Percentiles rank a stretch among this genome's conserved stretches.
phyloP scores from a whole-genome alignment of 163 green algal species.

The Scenedesmus sp. region DNA sequence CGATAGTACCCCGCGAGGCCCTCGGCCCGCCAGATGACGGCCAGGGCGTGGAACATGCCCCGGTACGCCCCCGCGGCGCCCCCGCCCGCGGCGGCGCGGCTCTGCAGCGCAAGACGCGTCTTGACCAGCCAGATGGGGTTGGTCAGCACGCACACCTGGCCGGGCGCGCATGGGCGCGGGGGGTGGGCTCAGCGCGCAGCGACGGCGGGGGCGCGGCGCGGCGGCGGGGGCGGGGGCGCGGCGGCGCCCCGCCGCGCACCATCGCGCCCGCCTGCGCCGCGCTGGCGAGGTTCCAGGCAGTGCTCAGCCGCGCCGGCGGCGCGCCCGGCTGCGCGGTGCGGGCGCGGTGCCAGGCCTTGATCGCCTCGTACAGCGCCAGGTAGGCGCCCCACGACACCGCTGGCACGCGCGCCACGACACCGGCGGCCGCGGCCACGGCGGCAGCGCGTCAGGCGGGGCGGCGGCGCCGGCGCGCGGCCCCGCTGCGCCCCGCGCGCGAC shows the following conservation, averaged over 20 bases:
- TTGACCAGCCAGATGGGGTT: conserved; percentile 98
- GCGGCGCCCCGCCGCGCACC: conserved; percentile 54
- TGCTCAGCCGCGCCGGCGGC: conserved; percentile 46
- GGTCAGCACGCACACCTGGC: conserved; percentile 83
- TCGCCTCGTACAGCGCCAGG: conserved; percentile 83
- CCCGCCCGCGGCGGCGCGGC: conserved; percentile 12
- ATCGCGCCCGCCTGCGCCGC: conserved; percentile 85
- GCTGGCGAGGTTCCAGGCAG: conserved; percentile 76
- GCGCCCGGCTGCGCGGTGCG: conserved; percentile 14
- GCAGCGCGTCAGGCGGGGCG: neutral
- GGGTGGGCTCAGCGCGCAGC: neutral
- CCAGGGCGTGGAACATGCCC: conserved; percentile 82
- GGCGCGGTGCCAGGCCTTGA: conserved; percentile 72
- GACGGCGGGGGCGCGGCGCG: neutral
- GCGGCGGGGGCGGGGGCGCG: neutral
- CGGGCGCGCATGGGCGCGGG: neutral
- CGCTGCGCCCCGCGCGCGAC: too few relatives aligned
- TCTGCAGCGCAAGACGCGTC: conserved; percentile 94
- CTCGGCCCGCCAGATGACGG: conserved; percentile 60
- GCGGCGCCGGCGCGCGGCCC: neutral
- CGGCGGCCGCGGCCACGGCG: neutral
- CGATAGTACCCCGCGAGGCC: conserved; percentile 79
- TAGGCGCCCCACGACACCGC: conserved; percentile 90
- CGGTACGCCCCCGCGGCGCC: conserved; percentile 61
- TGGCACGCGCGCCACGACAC: conserved; percentile 22